These are phyloP conservation scores for Saccharomycopsis capsularis DNA, from an alignment of 805 yeast genomes.

Conservation along the genomic window DNA sequence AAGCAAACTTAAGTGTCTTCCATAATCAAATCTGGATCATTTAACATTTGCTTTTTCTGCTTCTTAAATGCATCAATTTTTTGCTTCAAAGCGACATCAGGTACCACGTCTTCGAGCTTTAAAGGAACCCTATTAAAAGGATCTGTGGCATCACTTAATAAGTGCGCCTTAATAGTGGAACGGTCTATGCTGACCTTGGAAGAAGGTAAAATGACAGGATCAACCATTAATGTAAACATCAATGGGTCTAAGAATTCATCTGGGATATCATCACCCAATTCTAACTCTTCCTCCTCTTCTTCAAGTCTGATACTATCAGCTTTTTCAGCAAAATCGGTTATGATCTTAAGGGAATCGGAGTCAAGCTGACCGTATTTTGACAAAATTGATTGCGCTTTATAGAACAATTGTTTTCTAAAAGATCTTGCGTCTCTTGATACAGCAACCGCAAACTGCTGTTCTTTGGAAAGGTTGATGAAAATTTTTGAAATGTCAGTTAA, in stretches of 20 bases:
- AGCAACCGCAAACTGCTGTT: conserved; percentile 63
- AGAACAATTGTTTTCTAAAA: conserved; percentile 58
- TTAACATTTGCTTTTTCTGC: conserved; percentile 27
- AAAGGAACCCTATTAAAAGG: conserved; percentile 94
- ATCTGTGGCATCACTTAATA: conserved; percentile 91
- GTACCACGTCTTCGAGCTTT: conserved; percentile 79
- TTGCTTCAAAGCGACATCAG: conserved; percentile 60
- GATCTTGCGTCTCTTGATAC: conserved; percentile 93
- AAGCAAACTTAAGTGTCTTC: neutral
- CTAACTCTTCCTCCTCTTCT: conserved; percentile 79
- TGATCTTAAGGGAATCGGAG: conserved; percentile 43
- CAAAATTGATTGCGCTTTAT: conserved; percentile 64
- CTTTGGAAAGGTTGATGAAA: conserved; percentile 61
- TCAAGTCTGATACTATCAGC: conserved; percentile 54
- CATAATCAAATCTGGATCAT: conserved; percentile 22
- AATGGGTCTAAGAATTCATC: conserved; percentile 96
- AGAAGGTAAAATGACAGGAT: conserved; percentile 90
- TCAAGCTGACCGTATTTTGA: conserved; percentile 48
- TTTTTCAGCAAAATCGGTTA: conserved; percentile 51
- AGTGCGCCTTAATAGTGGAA: conserved; percentile 86
- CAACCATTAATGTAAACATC: conserved; percentile 92
- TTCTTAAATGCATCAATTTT: conserved; percentile 54
- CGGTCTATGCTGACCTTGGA: conserved; percentile 82
- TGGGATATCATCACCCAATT: conserved; percentile 80
- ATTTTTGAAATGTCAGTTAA: conserved; percentile 66